Evolutionary conservation across 805 yeast genomes (phyloP), one percentile per base, ranked within the genome.

Genomic region (Naumovozyma dairenensis): DNA sequence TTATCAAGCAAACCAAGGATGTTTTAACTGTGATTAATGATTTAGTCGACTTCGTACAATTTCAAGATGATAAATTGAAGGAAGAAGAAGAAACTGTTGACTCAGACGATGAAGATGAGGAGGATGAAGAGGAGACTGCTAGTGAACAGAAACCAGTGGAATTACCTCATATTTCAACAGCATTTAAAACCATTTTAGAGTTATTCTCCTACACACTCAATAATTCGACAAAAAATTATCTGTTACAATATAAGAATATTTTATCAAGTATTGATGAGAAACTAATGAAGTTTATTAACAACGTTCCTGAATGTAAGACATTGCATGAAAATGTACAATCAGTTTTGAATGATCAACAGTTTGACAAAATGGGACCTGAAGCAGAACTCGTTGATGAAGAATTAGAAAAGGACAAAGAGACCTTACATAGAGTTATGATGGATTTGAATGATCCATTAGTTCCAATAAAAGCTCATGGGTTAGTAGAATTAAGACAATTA

Each of bases 391-490:
- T 8, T 10, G 22, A 28, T 14, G 28, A 34, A 16, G 32, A 25
- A 14, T 16, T 12, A 4, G 31, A 31, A 10, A 43, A 45, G 12
- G 51, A 77, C 30, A 53, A 54, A 18, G 59, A 58, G 16, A 40
- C 56, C 0, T 57, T 80, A 30, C 67, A 70, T 12, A 63, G 72
- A 21, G 95, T 95, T 0, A 59, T 83, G 24, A 62, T 69, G 1
- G 72, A 77, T 38, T 55, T 92, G 28, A 75, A 74, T 36, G 95
- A 87, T 55, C 81, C 87, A 0, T 59, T 80, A 28, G 77, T 82
- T 3, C 95, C 97, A 0, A 72, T 89, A 2, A 65, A 86, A 34
- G 97, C 94, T 0, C 86, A 82, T 55, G 97, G 97, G 0, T 59
- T 92, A 6, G 72, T 71, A 41, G 55, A 77, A 16, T 55, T 89